These are phyloP conservation scores for Geranomyces michiganensis DNA, from an alignment of 192 early-diverging fungal genomes.

Conservation along the genomic window DNA sequence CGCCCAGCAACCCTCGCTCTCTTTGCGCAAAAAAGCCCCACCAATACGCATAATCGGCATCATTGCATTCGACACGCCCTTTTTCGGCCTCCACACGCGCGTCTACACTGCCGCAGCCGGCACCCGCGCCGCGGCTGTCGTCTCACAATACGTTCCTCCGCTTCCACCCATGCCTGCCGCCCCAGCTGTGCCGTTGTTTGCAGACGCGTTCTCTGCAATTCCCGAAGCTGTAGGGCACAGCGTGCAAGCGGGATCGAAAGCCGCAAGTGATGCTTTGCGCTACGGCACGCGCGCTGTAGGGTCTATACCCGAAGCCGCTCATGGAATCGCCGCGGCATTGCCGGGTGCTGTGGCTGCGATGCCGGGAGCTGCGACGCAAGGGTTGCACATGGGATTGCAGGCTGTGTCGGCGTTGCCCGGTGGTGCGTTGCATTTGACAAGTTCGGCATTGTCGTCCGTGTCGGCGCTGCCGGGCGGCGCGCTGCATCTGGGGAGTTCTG, in stretches of 20 bases:
- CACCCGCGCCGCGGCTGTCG: constrained; percentile 30
- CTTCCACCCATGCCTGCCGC: constrained; percentile 28
- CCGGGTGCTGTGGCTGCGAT: constrained; percentile 12
- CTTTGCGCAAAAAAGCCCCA: constrained; percentile 2
- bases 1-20: constrained; percentile 6
- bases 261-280: constrained; percentile 17
- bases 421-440: background rate
- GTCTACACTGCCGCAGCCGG: constrained; percentile 47
- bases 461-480: background rate
- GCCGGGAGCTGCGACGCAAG: constrained; percentile 18
- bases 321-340: constrained; percentile 15
- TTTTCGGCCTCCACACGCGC: constrained; percentile 49
- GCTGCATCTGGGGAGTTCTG: background rate
- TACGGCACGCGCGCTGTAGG: constrained; percentile 26
- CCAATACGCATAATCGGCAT: constrained; percentile 46
- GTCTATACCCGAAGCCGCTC: constrained; percentile 28
- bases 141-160: constrained; percentile 43
- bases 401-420: constrained; percentile 10
- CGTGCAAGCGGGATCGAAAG: constrained; percentile 21
- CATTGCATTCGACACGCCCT: constrained; percentile 53
- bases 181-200: constrained; percentile 10
- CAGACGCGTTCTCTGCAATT: constrained; percentile 3
- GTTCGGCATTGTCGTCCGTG: constrained; percentile 3
- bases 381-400: constrained; percentile 18
- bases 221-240: constrained; percentile 23